Conservation (phyloP, 2,329 filamentous ascomycete genomes). For the Colletotrichum destructivum region DNA sequence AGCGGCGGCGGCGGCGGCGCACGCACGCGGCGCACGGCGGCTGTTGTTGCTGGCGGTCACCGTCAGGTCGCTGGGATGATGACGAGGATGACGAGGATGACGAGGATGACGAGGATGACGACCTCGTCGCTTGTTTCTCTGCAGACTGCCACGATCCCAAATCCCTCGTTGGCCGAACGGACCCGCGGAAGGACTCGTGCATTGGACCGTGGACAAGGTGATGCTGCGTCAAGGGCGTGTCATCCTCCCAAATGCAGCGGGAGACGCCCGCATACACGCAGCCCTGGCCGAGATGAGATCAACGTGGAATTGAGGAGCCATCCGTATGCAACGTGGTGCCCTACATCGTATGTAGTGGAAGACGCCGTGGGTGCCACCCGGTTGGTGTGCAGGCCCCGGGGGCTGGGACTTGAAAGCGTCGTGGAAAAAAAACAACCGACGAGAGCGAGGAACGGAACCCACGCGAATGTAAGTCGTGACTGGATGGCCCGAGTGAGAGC, state of each 20-base stretch:
- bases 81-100: neutral
- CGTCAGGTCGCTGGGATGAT: neutral
- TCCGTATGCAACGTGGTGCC: constrained; percentile 27
- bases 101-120: constrained; percentile 3
- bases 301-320: constrained; percentile 24
- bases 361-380: constrained; percentile 37
- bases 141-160: neutral
- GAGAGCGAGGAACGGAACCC: neutral
- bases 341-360: neutral
- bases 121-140: constrained; percentile 21
- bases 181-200: neutral
- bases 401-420: neutral
- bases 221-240: constrained; percentile 40
- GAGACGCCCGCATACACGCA: constrained; percentile 18
- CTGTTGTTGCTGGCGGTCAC: constrained; percentile 11
- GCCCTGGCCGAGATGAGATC: constrained; percentile 15
- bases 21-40: constrained; percentile 6
- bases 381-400: constrained; percentile 26
- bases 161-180: constrained; percentile 6
- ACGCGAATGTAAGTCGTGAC: neutral
- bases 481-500: constrained; percentile 32
- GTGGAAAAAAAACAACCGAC: neutral
- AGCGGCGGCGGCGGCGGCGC: neutral
- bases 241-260: constrained; percentile 31
- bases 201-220: neutral